phyloP scores from a whole-genome alignment of 2,329 filamentous ascomycete genomes.

The Trichoderma koningiopsis region DNA sequence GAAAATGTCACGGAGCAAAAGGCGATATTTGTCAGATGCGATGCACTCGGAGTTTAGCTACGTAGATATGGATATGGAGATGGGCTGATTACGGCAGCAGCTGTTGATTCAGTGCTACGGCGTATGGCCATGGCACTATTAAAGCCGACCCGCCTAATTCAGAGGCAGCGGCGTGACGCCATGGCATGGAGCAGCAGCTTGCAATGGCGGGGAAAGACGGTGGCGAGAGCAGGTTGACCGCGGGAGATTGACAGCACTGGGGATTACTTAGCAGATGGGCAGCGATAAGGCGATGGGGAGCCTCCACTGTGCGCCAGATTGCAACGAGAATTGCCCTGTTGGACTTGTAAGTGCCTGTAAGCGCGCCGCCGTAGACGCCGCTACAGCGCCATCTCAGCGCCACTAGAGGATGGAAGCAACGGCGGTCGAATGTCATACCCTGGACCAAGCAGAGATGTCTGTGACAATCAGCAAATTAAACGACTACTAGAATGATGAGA shows the following conservation, averaged over 20 bases:
- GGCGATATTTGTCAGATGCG: not conserved
- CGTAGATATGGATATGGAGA: not conserved
- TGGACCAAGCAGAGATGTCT: not conserved
- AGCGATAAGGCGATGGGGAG: not conserved
- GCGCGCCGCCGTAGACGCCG: not conserved
- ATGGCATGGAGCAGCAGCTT: not conserved
- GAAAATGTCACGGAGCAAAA: not conserved
- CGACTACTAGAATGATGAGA: not conserved
- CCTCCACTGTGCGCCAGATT: not conserved
- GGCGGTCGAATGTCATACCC: not conserved
- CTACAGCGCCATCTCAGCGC: not conserved
- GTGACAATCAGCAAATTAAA: not conserved
- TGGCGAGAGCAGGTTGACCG: not conserved
- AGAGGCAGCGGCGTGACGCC: not conserved
- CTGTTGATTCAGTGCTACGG: not conserved
- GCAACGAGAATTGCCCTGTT: not conserved
- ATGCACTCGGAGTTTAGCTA: not conserved
- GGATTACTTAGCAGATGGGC: not conserved
- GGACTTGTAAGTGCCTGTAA: not conserved
- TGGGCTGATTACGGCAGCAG: constrained; percentile 1
- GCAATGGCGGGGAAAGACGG: not conserved
- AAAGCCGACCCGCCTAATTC: not conserved
- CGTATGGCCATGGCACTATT: not conserved
- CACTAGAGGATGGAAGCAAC: not conserved
- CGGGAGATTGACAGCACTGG: not conserved